Evolutionary conservation across 2,329 filamentous ascomycete species (phyloP).

Genomic region (Basipetospora chlamydospora): DNA sequence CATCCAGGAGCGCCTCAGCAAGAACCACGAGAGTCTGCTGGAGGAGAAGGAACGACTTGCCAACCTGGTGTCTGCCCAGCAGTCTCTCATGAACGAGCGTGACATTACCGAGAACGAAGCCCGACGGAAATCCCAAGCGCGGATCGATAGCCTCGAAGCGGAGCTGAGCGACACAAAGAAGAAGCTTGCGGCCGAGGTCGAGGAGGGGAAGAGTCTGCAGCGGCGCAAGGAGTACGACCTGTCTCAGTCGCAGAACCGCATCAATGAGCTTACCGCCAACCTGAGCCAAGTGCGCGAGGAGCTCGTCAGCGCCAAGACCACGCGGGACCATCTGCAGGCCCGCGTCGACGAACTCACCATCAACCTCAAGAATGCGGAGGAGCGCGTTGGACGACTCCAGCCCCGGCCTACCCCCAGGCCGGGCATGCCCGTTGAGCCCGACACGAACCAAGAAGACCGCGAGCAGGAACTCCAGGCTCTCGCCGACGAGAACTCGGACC

Average conservation of each 20-base stretch:
- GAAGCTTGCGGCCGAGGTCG: constrained; percentile 67
- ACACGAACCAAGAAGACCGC: constrained; percentile 28
- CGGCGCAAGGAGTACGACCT: constrained; percentile 82
- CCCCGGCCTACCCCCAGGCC: constrained; percentile 57
- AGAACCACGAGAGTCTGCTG: constrained; percentile 72
- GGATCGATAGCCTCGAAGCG: constrained; percentile 63
- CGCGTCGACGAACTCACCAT: constrained; percentile 80
- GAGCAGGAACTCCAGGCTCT: constrained; percentile 64
- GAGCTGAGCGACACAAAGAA: constrained; percentile 69
- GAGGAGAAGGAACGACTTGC: constrained; percentile 79
- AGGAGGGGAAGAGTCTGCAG: constrained; percentile 70
- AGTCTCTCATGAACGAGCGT: constrained; percentile 83
- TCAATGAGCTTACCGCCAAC: constrained; percentile 77
- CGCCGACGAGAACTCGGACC: constrained; percentile 66
- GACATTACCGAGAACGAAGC: constrained; percentile 72
- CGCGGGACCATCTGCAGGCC: constrained; percentile 74
- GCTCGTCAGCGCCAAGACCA: constrained; percentile 72
- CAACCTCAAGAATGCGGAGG: constrained; percentile 78
- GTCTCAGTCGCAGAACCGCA: constrained; percentile 75
- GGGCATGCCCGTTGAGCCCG: constrained; percentile 20
- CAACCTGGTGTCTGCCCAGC: constrained; percentile 66
- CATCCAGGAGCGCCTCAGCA: constrained; percentile 74
- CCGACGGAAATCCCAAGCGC: constrained; percentile 63
- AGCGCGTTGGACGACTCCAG: constrained; percentile 68
- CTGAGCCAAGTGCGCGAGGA: constrained; percentile 75